Conservation (phyloP, 2,329 filamentous ascomycete genomes). For the Fusarium tuaranense region DNA sequence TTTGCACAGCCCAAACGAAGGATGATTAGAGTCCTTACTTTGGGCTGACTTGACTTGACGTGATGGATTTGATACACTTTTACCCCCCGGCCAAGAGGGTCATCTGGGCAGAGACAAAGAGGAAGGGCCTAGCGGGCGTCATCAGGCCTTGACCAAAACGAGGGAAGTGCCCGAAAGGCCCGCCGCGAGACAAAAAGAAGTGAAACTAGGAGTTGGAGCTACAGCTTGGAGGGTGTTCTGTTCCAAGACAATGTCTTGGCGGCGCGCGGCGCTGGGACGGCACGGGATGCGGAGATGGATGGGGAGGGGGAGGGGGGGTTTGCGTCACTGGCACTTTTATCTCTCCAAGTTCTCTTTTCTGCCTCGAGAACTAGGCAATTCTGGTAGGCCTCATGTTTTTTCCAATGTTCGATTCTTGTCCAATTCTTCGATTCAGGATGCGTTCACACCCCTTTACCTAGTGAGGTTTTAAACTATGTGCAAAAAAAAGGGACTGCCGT, state of each 20-base stretch:
- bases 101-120: neutral
- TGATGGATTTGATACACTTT: conserved; percentile 13
- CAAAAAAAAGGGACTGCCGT: neutral
- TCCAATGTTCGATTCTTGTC: conserved; percentile 7
- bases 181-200: neutral
- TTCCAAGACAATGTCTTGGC: conserved; percentile 42
- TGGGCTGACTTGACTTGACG: conserved; percentile 1
- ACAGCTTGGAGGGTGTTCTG: conserved; percentile 17
- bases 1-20: conserved; percentile 6
- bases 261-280: conserved; percentile 36
- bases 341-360: neutral
- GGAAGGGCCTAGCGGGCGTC: neutral
- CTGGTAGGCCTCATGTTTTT: conserved; percentile 26
- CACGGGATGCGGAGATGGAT: conserved; percentile 33
- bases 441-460: neutral
- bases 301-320: neutral
- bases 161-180: conserved; percentile 8
- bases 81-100: neutral
- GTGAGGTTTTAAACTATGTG: neutral
- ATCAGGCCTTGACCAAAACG: conserved; percentile 7
- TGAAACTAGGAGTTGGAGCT: neutral
- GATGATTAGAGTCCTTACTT: conserved; percentile 1
- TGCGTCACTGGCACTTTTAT: conserved; percentile 3
- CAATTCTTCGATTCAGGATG: neutral
- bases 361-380: neutral